Evolutionary conservation across 2,329 filamentous ascomycete species (phyloP).

Genomic region (Periconia macrospinosa): DNA sequence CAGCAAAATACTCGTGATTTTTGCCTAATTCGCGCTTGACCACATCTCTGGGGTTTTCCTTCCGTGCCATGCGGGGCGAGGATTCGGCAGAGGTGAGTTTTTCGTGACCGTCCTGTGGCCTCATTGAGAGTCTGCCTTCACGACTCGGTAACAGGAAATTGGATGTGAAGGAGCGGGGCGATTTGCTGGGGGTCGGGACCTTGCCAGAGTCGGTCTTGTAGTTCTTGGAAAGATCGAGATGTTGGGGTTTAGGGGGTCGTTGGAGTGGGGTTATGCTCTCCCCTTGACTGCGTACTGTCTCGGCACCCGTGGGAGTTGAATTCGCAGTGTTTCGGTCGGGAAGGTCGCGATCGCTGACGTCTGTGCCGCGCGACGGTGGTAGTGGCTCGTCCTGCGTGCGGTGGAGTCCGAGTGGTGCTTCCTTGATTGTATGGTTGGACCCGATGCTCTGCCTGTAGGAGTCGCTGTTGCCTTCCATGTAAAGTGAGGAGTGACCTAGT

Average conservation of each 20-base stretch:
- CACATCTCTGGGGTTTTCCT: slow-evolving; percentile 45
- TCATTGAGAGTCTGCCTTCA: slow-evolving; percentile 54
- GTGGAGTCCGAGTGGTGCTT: slow-evolving; percentile 34
- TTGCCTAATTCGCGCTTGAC: slow-evolving; percentile 58
- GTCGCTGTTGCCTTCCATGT: slow-evolving; percentile 34
- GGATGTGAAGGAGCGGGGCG: slow-evolving; percentile 75
- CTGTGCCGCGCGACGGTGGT: slow-evolving; percentile 74
- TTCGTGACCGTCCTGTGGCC: slow-evolving; percentile 65
- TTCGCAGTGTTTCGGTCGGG: slow-evolving; percentile 73
- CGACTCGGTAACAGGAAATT: slow-evolving; percentile 69
- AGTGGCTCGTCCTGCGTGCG: slow-evolving; percentile 48
- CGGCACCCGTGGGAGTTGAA: slow-evolving; percentile 67
- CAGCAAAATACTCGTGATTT: slow-evolving; percentile 91
- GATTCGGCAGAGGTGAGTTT: slow-evolving; percentile 82
- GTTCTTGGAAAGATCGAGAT: slow-evolving; percentile 63
- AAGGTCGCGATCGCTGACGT: slow-evolving; percentile 74
- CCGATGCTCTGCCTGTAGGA: slow-evolving; percentile 42
- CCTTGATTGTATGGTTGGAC: slow-evolving; percentile 38
- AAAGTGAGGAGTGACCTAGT: slow-evolving; percentile 37
- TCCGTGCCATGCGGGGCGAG: slow-evolving; percentile 64
- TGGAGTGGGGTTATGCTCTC: slow-evolving; percentile 81
- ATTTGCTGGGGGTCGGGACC: slow-evolving; percentile 65
- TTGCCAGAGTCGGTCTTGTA: slow-evolving; percentile 58
- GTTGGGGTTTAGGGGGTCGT: slow-evolving; percentile 55
- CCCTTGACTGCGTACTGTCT: slow-evolving; percentile 65